phyloP scores from a whole-genome alignment of 176 grass and related monocot species.

The Ananas comosus region DNA sequence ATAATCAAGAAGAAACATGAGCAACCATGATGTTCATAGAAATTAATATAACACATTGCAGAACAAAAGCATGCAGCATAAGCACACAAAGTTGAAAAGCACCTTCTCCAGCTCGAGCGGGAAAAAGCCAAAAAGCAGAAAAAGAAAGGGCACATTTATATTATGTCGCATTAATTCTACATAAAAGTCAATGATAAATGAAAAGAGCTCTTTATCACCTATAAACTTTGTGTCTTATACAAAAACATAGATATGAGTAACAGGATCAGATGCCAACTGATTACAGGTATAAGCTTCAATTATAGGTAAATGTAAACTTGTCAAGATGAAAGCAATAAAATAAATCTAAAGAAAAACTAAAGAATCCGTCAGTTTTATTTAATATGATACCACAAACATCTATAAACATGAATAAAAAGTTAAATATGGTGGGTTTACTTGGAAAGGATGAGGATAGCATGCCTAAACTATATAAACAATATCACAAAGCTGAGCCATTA shows the following conservation, averaged over 20 bases:
- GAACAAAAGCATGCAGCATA: neutral
- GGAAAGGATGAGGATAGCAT: neutral
- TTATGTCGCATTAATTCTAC: too few species aligned
- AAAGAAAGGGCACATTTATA: too few species aligned
- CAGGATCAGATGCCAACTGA: too few species aligned
- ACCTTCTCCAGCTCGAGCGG: too few species aligned
- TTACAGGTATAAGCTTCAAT: too few species aligned
- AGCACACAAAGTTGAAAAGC: too few species aligned
- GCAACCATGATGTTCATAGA: neutral
- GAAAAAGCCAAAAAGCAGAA: too few species aligned
- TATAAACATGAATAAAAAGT: neutral
- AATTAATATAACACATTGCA: neutral
- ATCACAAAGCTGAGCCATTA: neutral
- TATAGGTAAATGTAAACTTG: too few species aligned
- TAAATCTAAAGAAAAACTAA: neutral
- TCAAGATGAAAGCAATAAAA: neutral
- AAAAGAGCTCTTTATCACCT: too few species aligned
- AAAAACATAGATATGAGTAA: too few species aligned
- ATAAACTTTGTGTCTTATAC: too few species aligned
- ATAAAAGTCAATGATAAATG: too few species aligned
- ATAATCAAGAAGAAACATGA: neutral
- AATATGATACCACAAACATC: constrained; percentile 2
- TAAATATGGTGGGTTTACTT: neutral
- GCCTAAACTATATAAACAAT: neutral
- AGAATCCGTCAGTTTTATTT: neutral